phyloP scores from a whole-genome alignment of 129 eudicot species.

The Cynara cardunculus region DNA sequence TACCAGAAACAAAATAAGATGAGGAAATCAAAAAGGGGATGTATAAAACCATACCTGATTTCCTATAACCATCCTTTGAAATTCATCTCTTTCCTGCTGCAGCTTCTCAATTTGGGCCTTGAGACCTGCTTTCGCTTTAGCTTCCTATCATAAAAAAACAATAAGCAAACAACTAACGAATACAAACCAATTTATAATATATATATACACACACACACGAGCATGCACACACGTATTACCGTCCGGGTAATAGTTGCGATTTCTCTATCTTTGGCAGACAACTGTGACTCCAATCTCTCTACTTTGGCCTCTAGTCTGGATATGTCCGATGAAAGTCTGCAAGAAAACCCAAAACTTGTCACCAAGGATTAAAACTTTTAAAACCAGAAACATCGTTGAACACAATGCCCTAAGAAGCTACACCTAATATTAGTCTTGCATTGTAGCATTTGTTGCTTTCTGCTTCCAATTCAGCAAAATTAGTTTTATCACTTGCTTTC shows the following conservation, averaged over 20 bases:
- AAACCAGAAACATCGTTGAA: conserved; percentile 6
- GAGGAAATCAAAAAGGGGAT: background rate
- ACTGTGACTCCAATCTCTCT: conserved; percentile 79
- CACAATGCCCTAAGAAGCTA: background rate
- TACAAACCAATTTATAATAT: background rate
- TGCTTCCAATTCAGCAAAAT: background rate
- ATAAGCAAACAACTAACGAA: background rate
- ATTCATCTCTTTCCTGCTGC: conserved; percentile 86
- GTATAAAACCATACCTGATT: conserved; percentile 47
- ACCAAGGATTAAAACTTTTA: background rate
- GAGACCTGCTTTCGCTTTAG: conserved; percentile 65
- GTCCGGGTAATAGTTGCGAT: conserved; percentile 89
- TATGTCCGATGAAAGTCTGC: conserved; percentile 74
- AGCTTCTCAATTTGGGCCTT: conserved; percentile 76
- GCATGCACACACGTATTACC: conserved; percentile 40
- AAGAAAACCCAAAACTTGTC: conserved; percentile 2
- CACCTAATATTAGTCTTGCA: background rate
- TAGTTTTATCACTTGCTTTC: background rate
- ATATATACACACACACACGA: background rate
- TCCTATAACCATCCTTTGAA: conserved; percentile 80
- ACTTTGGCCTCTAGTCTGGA: conserved; percentile 90
- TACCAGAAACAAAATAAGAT: background rate
- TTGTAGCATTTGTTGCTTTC: conserved; percentile 8
- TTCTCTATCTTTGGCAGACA: conserved; percentile 85
- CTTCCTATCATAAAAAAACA: conserved; percentile 42